Evolutionary conservation across 2,329 filamentous ascomycete genomes (phyloP), one percentile per base, ranked within the genome.

Genomic region (Amylocarpus encephaloides): DNA sequence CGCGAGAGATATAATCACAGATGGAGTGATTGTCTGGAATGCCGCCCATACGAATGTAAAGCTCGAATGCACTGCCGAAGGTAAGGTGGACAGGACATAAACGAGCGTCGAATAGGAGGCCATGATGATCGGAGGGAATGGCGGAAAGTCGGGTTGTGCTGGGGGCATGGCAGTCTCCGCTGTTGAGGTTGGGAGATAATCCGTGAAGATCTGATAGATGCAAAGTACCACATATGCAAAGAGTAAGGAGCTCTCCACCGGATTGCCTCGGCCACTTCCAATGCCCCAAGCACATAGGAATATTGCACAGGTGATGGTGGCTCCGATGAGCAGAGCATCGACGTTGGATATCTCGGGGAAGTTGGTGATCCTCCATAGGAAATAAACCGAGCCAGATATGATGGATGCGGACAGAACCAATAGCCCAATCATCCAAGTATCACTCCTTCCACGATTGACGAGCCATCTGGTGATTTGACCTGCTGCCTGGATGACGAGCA

Each of bases 151-250:
- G n/a, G 87, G 83, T 53, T 94, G 86, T 12, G 79, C 65, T 12
- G 77, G 71, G 13, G 71, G 70, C 42, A 76, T 76, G 3, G 75
- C 69, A 2, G 74, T 71, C 29, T 81, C 77, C 30, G 77, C 73
- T 26, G 78, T 73, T n/a, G 78, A 82, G 15, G 78, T 69, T 4
- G 93, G 90, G 59, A 92, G 82, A 70, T 97, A 97, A 70, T 98
- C 93, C 62, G 93, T 98, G 69, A 97, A 97, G 68, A 97, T 97
- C 69, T 98, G 93, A 72, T 97, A 98, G 65, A 97, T 87, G 73
- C 92, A 97, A 55, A 98, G 83, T n/a, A 95, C 93, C 54, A 96
- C 82, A 69, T 98, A 98, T 63, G 93, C 92, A 65, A 98, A 97
- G 51, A 98, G 78, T 10, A 98, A 75, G 18, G 92, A 95, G 59